Percentiles rank a stretch among this genome's conserved stretches.
phyloP scores from a whole-genome alignment of 2,329 filamentous ascomycete species.

The Harringtonia lauricola region DNA sequence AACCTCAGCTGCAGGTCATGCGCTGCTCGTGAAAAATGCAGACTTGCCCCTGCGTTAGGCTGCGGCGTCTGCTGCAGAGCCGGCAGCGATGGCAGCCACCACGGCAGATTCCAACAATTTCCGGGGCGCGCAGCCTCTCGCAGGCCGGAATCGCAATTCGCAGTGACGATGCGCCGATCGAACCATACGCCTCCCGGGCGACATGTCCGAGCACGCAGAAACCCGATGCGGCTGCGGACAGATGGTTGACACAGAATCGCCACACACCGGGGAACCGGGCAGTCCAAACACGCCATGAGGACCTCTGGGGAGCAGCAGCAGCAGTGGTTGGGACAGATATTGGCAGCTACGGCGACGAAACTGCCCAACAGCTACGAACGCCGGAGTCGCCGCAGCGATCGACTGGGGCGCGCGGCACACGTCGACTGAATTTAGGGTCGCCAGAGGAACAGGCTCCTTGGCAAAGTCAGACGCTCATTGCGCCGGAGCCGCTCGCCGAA shows the following conservation, averaged over 20 bases:
- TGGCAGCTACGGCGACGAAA: too few species aligned
- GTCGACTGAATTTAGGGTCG: too few species aligned
- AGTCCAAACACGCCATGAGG: conserved; percentile 4
- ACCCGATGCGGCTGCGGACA: too few species aligned
- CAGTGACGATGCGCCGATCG: not conserved
- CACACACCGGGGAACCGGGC: not conserved
- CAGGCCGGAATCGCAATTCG: not conserved
- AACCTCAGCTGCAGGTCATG: too few species aligned
- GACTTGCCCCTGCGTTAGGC: conserved; percentile 5
- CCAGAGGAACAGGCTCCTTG: too few species aligned
- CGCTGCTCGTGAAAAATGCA: too few species aligned
- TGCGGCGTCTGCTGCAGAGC: conserved; percentile 6
- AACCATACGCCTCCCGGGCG: not conserved
- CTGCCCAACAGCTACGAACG: too few species aligned
- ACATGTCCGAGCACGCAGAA: too few species aligned
- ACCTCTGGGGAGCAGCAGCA: conserved; percentile 6
- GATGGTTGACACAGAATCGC: not conserved
- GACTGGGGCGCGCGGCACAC: too few species aligned
- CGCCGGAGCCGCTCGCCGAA: not conserved
- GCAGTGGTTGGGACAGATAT: not conserved
- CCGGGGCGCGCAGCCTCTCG: not conserved
- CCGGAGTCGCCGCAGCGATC: too few species aligned
- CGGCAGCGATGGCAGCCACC: conserved; percentile 1
- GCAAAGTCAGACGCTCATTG: not conserved
- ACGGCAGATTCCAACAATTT: not conserved